A percentile compares a stretch with the other conserved stretches of the same genome.
Evolutionary conservation across 164 flowering plant genomes (phyloP).

Genomic region (Nelumbo lutea): DNA sequence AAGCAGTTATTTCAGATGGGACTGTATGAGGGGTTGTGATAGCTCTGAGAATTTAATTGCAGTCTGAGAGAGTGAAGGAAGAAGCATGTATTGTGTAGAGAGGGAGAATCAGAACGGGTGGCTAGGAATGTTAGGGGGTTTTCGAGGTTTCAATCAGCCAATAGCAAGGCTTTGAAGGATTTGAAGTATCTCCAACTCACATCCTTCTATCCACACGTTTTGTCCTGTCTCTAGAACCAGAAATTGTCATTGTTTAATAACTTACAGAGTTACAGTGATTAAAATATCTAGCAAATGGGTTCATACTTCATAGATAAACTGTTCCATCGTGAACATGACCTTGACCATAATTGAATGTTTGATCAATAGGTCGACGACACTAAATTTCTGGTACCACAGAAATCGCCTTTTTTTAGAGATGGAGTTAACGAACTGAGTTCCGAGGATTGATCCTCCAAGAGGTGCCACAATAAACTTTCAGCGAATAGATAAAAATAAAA

Average conservation of each 20-base stretch:
- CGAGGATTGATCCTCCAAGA: no score
- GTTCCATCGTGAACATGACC: no score
- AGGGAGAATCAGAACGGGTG: conserved; percentile 27
- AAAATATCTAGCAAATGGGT: no score
- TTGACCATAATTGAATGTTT: no score
- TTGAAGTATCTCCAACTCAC: conserved; percentile 40
- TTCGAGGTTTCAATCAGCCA: conserved; percentile 32
- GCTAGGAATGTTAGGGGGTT: conserved; percentile 22
- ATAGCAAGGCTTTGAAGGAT: conserved; percentile 52
- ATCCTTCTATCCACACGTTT: conserved; percentile 56
- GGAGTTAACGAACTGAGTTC: no score
- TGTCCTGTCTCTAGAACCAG: conserved; percentile 1
- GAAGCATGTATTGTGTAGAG: not conserved
- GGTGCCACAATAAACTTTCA: no score
- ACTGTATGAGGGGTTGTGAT: not conserved
- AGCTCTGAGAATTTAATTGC: not conserved
- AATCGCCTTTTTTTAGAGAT: no score
- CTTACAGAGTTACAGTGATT: no score
- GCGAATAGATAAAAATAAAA: no score
- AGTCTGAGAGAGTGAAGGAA: conserved; percentile 7
- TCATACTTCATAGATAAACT: no score
- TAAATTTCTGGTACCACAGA: no score
- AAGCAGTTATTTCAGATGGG: not conserved
- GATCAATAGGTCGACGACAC: no score
- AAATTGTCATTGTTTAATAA: not conserved